Evolutionary conservation across 306 rosid species (phyloP).

Genomic region (Dryas drummondii): DNA sequence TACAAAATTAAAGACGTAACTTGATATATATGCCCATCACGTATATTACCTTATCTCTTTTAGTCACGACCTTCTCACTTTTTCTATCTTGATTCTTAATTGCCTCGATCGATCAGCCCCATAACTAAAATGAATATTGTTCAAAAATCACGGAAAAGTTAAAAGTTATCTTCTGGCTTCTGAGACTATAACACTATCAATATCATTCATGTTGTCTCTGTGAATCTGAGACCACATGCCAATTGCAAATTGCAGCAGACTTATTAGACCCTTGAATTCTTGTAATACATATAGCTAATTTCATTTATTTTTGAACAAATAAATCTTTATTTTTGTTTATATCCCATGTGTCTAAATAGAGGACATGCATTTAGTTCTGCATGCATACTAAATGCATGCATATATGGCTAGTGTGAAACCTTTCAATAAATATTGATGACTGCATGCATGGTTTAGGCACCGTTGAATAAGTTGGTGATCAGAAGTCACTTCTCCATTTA

Average conservation of each 20-base stretch:
- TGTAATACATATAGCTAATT: too few relatives aligned
- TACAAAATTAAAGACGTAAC: constrained; percentile 11
- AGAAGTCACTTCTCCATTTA: too few relatives aligned
- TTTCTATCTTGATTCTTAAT: not conserved
- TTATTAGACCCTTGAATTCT: too few relatives aligned
- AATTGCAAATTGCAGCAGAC: too few relatives aligned
- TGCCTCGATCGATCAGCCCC: not conserved
- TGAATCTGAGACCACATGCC: too few relatives aligned
- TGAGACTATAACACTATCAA: not conserved
- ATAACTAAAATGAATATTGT: not conserved
- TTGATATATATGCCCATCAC: not conserved
- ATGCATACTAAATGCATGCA: not conserved
- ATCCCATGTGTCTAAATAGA: too few relatives aligned
- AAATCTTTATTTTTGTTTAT: too few relatives aligned
- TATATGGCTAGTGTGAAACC: not conserved
- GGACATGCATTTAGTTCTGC: not conserved
- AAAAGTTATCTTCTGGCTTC: not conserved
- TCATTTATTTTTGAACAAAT: too few relatives aligned
- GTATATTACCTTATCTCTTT: constrained; percentile 10
- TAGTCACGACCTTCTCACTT: constrained; percentile 7
- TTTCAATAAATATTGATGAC: not conserved
- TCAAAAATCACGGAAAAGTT: constrained; percentile 22
- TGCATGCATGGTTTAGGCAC: not conserved
- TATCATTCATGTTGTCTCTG: not conserved
- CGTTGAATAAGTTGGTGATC: not conserved